These are phyloP conservation scores for Pezicula neosporulosa DNA, from an alignment of 2,329 filamentous ascomycete species.

Conservation along the genomic window DNA sequence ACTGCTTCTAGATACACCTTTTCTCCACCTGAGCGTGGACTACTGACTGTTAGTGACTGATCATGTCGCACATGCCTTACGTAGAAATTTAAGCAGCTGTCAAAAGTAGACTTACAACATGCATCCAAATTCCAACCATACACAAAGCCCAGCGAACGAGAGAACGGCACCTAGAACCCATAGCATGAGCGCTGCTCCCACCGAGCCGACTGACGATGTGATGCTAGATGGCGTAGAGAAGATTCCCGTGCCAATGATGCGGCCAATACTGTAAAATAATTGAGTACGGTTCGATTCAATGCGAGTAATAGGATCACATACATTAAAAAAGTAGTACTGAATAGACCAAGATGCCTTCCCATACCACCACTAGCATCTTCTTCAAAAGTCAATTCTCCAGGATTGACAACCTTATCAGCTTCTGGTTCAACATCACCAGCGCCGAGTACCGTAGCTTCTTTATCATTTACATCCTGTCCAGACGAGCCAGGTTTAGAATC, in stretches of 20 bases:
- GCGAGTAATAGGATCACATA: not conserved
- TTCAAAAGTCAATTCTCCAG: constrained; percentile 10
- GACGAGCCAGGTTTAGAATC: no score
- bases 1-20: constrained; percentile 51
- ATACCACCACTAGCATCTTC: constrained; percentile 14
- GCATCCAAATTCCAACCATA: constrained; percentile 42
- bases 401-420: constrained; percentile 2
- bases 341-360: constrained; percentile 13
- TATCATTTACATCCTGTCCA: no score
- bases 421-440: constrained; percentile 1
- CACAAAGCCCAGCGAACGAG: constrained; percentile 38
- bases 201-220: constrained; percentile 46
- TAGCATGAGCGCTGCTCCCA: constrained; percentile 48
- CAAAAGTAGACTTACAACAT: constrained; percentile 24
- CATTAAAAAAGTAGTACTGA: constrained; percentile 16
- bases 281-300: no score
- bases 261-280: constrained; percentile 9
- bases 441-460: not conserved
- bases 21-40: constrained; percentile 43
- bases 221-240: constrained; percentile 54
- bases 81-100: no score
- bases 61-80: no score
- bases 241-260: constrained; percentile 57
- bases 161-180: constrained; percentile 48
- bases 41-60: no score